Percentiles rank a stretch among this genome's conserved stretches.
Evolutionary conservation across 2,329 filamentous ascomycete genomes (phyloP).

Genomic region (Ambrosiella beaveri): DNA sequence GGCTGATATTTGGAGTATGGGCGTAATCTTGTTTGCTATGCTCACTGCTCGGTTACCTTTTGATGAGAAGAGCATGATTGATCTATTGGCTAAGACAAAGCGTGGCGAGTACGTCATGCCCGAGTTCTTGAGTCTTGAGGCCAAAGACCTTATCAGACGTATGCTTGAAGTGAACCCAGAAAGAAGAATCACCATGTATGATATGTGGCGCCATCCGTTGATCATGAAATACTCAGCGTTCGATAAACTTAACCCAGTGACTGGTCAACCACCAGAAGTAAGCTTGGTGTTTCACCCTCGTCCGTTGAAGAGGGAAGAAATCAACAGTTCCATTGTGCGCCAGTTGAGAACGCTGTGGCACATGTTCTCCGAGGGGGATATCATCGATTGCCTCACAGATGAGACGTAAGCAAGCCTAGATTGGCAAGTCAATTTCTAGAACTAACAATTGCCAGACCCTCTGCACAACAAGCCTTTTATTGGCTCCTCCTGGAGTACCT

Average conservation of each 20-base stretch:
- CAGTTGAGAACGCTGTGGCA: conserved; percentile 89
- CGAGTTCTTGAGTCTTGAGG: conserved; percentile 46
- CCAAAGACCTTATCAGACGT: conserved; percentile 57
- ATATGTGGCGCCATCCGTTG: conserved; percentile 80
- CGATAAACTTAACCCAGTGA: conserved; percentile 43
- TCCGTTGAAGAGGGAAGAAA: conserved; percentile 42
- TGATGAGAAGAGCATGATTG: conserved; percentile 44
- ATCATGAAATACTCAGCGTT: conserved; percentile 67
- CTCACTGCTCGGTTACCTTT: conserved; percentile 75
- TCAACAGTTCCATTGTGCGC: conserved; percentile 66
- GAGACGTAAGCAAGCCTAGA: conserved; percentile 35
- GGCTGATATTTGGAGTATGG: conserved; percentile 89
- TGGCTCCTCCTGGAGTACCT: conserved; percentile 66
- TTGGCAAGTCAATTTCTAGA: neutral
- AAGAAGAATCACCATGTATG: conserved; percentile 58
- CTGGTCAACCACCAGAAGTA: conserved; percentile 36
- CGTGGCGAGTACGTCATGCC: conserved; percentile 45
- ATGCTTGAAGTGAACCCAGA: conserved; percentile 69
- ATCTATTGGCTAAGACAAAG: conserved; percentile 44
- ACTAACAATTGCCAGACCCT: conserved; percentile 38
- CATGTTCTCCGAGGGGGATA: conserved; percentile 53
- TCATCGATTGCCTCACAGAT: conserved; percentile 51
- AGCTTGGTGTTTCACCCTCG: conserved; percentile 45
- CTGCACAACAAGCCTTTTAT: conserved; percentile 90
- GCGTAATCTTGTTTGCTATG: conserved; percentile 77